phyloP scores from a whole-genome alignment of 306 rosid species.

The Inga leiocalycina region DNA sequence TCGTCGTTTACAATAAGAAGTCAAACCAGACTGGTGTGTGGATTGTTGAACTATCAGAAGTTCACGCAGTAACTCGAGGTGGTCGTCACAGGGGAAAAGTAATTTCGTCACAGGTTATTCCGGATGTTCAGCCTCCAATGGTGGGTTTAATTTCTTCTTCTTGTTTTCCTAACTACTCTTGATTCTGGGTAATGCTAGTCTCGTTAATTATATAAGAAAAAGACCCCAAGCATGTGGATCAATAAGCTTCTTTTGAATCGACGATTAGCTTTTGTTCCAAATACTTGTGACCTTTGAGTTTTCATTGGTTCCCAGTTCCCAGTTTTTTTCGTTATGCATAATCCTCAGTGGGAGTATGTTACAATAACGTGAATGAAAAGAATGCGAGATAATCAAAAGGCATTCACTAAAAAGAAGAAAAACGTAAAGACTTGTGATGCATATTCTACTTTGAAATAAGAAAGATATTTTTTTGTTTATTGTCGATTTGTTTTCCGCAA shows the following conservation, averaged over 20 bases:
- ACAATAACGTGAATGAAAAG: not conserved
- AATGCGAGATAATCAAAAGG: not conserved
- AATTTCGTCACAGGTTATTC: constrained; percentile 66
- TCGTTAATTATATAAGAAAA: too few species aligned
- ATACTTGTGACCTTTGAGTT: not conserved
- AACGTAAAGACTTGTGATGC: too few species aligned
- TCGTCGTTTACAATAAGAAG: constrained; percentile 68
- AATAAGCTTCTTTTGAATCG: not conserved
- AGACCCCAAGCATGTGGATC: not conserved
- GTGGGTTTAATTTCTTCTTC: constrained; percentile 31
- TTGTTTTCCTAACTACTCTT: not conserved
- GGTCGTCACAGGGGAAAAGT: constrained; percentile 92
- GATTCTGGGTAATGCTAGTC: not conserved
- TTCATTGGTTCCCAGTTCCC: not conserved
- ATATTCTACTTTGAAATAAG: not conserved
- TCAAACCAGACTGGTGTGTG: constrained; percentile 74
- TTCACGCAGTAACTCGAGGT: constrained; percentile 88
- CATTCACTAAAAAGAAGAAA: not conserved
- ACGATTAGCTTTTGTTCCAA: not conserved
- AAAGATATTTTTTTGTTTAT: not conserved
- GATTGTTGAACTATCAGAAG: constrained; percentile 76
- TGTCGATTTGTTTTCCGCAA: not conserved
- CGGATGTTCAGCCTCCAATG: constrained; percentile 89
- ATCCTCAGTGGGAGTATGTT: not conserved
- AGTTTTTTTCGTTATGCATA: not conserved